Evolutionary conservation across 2,329 filamentous ascomycete genomes (phyloP), one percentile per base, ranked within the genome.

Genomic region (Colletotrichum sp.): DNA sequence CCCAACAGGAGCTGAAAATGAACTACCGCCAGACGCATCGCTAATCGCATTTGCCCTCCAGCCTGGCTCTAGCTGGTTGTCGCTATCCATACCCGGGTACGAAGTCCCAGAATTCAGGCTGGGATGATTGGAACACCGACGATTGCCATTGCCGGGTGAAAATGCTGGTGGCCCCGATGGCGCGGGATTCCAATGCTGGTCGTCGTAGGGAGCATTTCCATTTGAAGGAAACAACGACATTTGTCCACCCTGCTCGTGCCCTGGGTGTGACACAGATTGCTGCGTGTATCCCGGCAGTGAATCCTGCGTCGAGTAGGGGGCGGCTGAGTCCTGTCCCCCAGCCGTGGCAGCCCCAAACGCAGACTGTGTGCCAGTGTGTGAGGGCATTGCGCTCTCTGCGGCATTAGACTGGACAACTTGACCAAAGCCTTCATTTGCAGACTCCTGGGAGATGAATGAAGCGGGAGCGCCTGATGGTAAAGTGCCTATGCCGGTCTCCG

Each of bases 361-460:
- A 18, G 36, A 18, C 0, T 44, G 36, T 1, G 0, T 44, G 0
- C 3, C 36, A 44, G 9, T 44, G 36, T 8, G 16, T 44, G 8
- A 10, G 16, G 8, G 16, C 16, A 44, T 44, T 44, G 16, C 36
- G 36, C 36, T 3, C 16, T 44, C 36, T 44, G 36, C 36, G 36
- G 1, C 36, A 44, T 18, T 8, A 3, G 16, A 18, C 7, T 8
- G 36, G 16, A 18, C 18, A 0, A 0, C 16, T 16, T 10, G 36
- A 9, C 8, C 36, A 18, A 18, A 18, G 16, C 8, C 36, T 18
- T 44, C 16, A 44, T 16, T 18, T 18, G 16, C 7, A 10, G 16
- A 0, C 36, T 44, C 16, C 3, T 44, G 16, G 36, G 16, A 44
- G 16, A 44, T 18, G 16, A 18, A 18, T 44, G 36, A 8, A 18